Evolutionary conservation across 768 basidiomycete genomes (phyloP), one percentile per base, ranked within the genome.

Genomic region (Mycena haematopus): DNA sequence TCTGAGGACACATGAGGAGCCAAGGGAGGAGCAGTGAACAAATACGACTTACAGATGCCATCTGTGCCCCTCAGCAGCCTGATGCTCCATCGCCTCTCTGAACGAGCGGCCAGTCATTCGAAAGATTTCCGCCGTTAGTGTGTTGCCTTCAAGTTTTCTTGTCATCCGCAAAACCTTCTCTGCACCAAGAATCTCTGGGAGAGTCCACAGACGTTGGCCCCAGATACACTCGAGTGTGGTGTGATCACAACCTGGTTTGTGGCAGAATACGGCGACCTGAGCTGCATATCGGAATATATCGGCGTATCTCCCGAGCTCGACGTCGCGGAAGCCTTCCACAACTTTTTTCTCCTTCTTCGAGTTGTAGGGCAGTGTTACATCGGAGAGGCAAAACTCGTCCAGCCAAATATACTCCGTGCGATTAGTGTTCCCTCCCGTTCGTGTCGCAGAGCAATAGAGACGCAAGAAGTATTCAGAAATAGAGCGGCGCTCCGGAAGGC

Each of bases 181-280:
- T 6, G 70, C 65, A 49, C 65, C 64, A 9, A 70, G 47, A 31
- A 71, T 69, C 47, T 71, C 70, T 9, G 70, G 33, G n/a, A 71
- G 56, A 11, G 70, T 66, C 35, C 60, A 71, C 17, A 71, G 36
- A 6, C 70, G 67, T 3, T 36, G 40, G 14, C 62, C 66, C 70
- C 70, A 71, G 15, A 47, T 56, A 38, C 70, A 71, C 13, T 38
- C 53, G 15, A 61, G 31, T 27, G 36, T 31, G 17, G 60, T 63
- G 52, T 71, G 70, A 21, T 62, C 54, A 51, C 70, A 71, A 9
- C 55, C 58, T 9, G 17, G 15, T 21, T 31, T 24, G 47, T 61
- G 27, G 57, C 70, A 71, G 52, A 71, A 70, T n/a, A n/a, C n/a
- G n/a, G n/a, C n/a, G n/a, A n/a, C n/a, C n/a, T n/a, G n/a, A n/a